Evolutionary conservation across 345 rosid species (phyloP).

Genomic region (Erysimum cheiranthoides): DNA sequence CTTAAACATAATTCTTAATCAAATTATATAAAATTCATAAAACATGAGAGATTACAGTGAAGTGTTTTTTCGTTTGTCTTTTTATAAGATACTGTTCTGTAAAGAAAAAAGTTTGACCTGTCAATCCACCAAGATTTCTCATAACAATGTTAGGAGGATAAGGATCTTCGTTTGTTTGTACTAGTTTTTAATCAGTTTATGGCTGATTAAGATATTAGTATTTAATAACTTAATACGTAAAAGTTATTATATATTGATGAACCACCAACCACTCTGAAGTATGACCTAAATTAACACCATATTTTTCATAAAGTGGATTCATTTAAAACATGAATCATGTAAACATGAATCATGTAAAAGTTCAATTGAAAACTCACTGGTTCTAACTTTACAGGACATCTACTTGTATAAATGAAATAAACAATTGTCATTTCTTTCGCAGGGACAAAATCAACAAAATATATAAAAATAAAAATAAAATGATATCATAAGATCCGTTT

Average conservation of each 20-base stretch:
- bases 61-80: constrained; percentile 10
- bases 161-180: constrained; percentile 20
- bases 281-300: constrained; percentile 3
- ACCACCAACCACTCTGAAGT: constrained; percentile 24
- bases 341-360: constrained; percentile 31
- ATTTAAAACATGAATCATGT: too few species aligned
- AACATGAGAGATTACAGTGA: constrained; percentile 24
- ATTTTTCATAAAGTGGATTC: constrained; percentile 22
- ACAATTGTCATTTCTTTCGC: constrained; percentile 8
- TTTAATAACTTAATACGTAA: not conserved
- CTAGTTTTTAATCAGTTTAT: not conserved
- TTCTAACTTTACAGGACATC: constrained; percentile 38
- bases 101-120: constrained; percentile 43
- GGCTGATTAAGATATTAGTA: not conserved
- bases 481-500: constrained; percentile 39
- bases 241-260: not conserved
- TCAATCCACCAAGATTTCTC: constrained; percentile 43
- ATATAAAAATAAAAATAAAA: not conserved
- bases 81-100: constrained; percentile 7
- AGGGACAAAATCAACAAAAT: constrained; percentile 38
- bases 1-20: not conserved
- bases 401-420: constrained; percentile 14
- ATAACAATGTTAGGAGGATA: constrained; percentile 33
- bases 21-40: not conserved
- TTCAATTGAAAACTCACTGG: constrained; percentile 26